These are phyloP conservation scores for Ganoderma leucocontextum DNA, from an alignment of 1,284 basidiomycete species.

Conservation along the genomic window DNA sequence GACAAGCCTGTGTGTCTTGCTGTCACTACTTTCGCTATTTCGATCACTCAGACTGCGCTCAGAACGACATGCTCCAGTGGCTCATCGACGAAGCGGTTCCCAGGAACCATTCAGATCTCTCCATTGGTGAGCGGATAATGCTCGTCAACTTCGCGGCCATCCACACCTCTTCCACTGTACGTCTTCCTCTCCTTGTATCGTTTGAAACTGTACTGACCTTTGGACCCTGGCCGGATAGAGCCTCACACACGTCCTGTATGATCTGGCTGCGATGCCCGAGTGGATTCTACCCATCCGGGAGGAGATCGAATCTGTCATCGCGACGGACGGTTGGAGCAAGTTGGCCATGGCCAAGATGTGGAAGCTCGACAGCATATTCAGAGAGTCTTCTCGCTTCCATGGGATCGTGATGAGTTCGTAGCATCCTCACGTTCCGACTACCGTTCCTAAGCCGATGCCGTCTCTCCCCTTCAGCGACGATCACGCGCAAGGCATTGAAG, in stretches of 20 bases:
- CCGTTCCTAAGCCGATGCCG: neutral
- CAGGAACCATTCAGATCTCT: conserved; percentile 24
- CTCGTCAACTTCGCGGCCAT: conserved; percentile 43
- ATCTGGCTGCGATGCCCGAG: conserved; percentile 49
- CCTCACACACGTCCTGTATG: conserved; percentile 48
- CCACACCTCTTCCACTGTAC: conserved; percentile 43
- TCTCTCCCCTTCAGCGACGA: conserved; percentile 14
- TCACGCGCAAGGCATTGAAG: conserved; percentile 39
- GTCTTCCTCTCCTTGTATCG: neutral
- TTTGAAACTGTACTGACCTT: neutral
- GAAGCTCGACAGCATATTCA: conserved; percentile 62
- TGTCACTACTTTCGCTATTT: neutral
- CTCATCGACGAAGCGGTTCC: conserved; percentile 36
- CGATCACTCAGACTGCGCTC: neutral
- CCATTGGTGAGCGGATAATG: conserved; percentile 36
- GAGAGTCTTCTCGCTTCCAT: conserved; percentile 53
- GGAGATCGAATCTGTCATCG: conserved; percentile 51
- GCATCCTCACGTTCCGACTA: neutral
- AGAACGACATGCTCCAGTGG: conserved; percentile 41
- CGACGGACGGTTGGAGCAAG: conserved; percentile 53
- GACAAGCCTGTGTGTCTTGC: conserved; percentile 17
- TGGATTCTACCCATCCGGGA: conserved; percentile 53
- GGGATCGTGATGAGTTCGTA: conserved; percentile 38
- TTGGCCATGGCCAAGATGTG: conserved; percentile 52
- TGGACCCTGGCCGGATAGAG: conserved; percentile 35